A percentile compares a stretch with the other conserved stretches of the same genome.
Evolutionary conservation across 1,139 yeast species (phyloP).

Genomic region (Martiniozyma asiatica): DNA sequence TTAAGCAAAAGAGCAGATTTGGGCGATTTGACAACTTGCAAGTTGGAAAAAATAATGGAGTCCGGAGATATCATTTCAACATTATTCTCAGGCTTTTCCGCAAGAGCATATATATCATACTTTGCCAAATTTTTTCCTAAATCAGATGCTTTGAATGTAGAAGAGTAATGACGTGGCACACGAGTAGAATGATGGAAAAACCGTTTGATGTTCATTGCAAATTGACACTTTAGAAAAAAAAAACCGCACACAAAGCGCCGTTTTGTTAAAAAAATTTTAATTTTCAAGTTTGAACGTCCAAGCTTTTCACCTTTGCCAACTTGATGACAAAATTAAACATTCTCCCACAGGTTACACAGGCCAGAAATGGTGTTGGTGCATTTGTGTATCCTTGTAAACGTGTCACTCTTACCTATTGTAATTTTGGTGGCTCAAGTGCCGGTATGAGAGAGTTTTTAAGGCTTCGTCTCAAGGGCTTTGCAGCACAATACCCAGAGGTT

Average conservation of each 20-base stretch:
- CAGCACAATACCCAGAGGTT: constrained; percentile 48
- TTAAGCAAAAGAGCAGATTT: constrained; percentile 51
- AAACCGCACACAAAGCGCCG: too few species aligned
- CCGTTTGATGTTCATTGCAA: constrained; percentile 4
- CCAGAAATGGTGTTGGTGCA: constrained; percentile 76
- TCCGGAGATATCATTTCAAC: constrained; percentile 34
- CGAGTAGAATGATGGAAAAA: constrained; percentile 6
- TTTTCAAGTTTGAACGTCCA: too few species aligned
- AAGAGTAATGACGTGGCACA: constrained; percentile 13
- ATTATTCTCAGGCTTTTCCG: constrained; percentile 28
- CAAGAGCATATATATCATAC: constrained; percentile 27
- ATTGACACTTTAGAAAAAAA: too few species aligned
- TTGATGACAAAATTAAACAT: constrained; percentile 30
- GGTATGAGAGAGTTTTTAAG: constrained; percentile 67
- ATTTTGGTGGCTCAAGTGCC: constrained; percentile 90
- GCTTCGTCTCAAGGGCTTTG: constrained; percentile 43
- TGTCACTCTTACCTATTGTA: constrained; percentile 68
- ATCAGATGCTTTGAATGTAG: constrained; percentile 22
- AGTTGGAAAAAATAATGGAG: constrained; percentile 35
- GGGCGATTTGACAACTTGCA: constrained; percentile 35
- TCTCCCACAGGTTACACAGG: constrained; percentile 40
- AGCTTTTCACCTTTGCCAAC: not conserved
- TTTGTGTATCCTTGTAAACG: constrained; percentile 65
- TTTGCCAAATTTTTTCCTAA: constrained; percentile 24
- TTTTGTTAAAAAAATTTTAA: too few species aligned